Conservation (phyloP, 2,329 filamentous ascomycete species). For the Aspergillus carbonarius region DNA sequence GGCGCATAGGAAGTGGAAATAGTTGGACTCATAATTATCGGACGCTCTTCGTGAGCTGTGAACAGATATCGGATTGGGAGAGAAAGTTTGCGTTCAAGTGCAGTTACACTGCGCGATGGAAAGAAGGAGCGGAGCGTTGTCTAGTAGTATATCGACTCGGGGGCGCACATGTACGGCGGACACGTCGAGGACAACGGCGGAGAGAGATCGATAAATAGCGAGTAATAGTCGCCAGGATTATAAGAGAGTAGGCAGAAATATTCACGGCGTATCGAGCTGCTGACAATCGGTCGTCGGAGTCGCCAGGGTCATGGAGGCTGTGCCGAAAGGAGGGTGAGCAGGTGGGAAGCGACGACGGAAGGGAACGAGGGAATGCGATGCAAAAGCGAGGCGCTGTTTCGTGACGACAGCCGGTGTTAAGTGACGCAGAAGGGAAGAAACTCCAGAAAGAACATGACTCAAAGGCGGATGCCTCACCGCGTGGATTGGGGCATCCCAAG, state of each 20-base stretch:
- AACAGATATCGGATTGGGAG: background rate
- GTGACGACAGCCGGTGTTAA: background rate
- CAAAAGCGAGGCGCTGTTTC: background rate
- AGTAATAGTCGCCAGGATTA: constrained; percentile 5
- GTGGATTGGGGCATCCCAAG: background rate
- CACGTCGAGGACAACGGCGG: background rate
- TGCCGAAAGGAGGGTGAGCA: constrained; percentile 7
- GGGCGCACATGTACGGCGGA: background rate
- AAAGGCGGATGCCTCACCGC: background rate
- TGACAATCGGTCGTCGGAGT: background rate
- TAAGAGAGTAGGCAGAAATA: constrained; percentile 17
- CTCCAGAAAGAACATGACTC: background rate
- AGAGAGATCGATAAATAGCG: constrained; percentile 18
- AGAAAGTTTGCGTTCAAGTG: background rate
- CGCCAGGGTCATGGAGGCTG: constrained; percentile 12
- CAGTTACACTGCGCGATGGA: background rate
- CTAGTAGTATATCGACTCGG: background rate
- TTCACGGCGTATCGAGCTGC: constrained; percentile 8
- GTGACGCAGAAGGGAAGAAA: background rate
- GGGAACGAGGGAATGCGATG: constrained; percentile 3
- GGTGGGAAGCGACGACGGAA: constrained; percentile 4
- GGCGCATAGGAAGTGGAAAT: constrained; percentile 21
- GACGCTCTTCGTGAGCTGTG: background rate
- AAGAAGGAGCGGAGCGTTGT: background rate
- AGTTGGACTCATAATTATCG: constrained; percentile 25